These are phyloP conservation scores for Pisolithus albus DNA, from an alignment of 768 basidiomycete species.

Conservation along the genomic window DNA sequence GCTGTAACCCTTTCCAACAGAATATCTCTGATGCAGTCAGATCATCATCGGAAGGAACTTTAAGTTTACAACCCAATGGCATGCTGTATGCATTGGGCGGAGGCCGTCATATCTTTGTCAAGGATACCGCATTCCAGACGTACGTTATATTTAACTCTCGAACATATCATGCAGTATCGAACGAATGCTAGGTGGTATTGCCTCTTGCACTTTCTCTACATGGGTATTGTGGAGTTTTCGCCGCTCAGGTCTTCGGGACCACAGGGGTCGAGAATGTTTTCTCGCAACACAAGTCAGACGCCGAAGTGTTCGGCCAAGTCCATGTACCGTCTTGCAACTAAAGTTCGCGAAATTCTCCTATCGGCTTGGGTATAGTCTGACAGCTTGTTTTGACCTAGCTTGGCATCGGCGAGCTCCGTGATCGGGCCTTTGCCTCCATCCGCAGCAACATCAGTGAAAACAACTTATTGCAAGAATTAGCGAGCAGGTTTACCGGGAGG, in stretches of 20 bases:
- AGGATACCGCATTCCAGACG: slow-evolving; percentile 25
- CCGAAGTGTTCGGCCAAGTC: slow-evolving; percentile 36
- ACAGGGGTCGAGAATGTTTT: background rate
- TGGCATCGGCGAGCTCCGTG: too few species aligned
- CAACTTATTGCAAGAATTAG: too few species aligned
- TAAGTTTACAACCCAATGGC: background rate
- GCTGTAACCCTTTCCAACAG: background rate
- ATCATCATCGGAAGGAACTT: background rate
- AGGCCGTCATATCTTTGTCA: slow-evolving; percentile 20
- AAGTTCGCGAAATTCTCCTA: slow-evolving; percentile 18
- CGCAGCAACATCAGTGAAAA: too few species aligned
- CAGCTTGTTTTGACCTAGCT: too few species aligned
- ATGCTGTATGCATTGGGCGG: slow-evolving; percentile 10
- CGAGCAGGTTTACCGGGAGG: too few species aligned
- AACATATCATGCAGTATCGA: background rate
- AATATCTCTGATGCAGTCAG: background rate
- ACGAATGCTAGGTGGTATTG: slow-evolving; percentile 28
- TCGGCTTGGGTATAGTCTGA: too few species aligned
- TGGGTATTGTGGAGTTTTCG: slow-evolving; percentile 26
- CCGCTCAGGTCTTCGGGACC: slow-evolving; percentile 21
- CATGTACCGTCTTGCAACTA: slow-evolving; percentile 37
- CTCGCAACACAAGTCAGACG: background rate
- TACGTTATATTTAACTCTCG: background rate
- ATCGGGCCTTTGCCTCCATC: too few species aligned
- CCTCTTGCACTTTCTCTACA: slow-evolving; percentile 35